A percentile compares a stretch with the other conserved stretches of the same genome.
Evolutionary conservation across 225 moss, liverwort and hornwort species (phyloP).

Genomic region (Marchantia paleacea): DNA sequence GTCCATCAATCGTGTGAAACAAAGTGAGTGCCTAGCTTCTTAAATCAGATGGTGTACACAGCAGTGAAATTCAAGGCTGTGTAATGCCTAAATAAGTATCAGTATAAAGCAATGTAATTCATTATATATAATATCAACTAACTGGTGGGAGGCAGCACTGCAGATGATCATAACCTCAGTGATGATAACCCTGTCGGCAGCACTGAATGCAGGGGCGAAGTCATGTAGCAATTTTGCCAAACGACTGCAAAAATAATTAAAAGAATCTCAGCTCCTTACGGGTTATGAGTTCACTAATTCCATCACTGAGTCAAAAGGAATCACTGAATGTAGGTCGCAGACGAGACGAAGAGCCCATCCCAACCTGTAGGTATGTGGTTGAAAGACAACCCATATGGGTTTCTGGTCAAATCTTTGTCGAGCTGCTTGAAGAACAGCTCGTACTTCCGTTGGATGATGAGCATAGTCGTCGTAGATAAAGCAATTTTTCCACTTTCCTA

Average conservation of each 20-base stretch:
- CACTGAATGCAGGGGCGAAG: slow-evolving; percentile 95
- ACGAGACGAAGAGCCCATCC: background rate
- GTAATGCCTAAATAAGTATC: background rate
- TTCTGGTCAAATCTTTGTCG: slow-evolving; percentile 89
- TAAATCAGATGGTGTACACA: background rate
- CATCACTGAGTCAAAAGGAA: background rate
- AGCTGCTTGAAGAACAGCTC: slow-evolving; percentile 96
- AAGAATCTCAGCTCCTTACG: background rate
- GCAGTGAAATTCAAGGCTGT: background rate
- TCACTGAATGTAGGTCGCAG: background rate
- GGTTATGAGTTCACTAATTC: background rate
- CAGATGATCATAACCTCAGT: slow-evolving; percentile 55
- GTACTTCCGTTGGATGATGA: slow-evolving; percentile 93
- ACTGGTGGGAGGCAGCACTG: background rate
- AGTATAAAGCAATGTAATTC: too few relatives aligned
- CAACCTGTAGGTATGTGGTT: slow-evolving; percentile 94
- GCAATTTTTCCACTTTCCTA: slow-evolving; percentile 67
- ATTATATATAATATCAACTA: background rate
- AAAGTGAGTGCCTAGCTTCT: background rate
- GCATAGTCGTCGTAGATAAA: slow-evolving; percentile 90
- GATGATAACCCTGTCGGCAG: slow-evolving; percentile 94
- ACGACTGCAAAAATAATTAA: slow-evolving; percentile 49
- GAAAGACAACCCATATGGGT: slow-evolving; percentile 95
- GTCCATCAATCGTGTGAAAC: background rate
- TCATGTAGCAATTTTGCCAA: slow-evolving; percentile 71